Percentiles rank a stretch among this genome's conserved stretches.
phyloP scores from a whole-genome alignment of 805 yeast species.

The Debaryomyces maramus region DNA sequence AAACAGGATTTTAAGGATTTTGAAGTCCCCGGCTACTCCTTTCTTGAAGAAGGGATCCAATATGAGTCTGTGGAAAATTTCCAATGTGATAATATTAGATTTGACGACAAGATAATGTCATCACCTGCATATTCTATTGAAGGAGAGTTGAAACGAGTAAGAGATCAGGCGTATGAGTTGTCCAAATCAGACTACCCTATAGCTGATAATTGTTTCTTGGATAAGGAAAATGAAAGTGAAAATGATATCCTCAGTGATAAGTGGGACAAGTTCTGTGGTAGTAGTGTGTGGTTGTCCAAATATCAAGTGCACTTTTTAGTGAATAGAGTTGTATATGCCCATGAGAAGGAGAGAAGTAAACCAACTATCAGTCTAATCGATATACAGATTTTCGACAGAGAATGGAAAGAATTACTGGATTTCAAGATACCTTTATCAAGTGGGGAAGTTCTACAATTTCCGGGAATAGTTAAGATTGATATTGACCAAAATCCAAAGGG shows the following conservation, averaged over 20 bases:
- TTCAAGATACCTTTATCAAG: slow-evolving; percentile 4
- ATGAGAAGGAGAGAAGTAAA: slow-evolving; percentile 2
- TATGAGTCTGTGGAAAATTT: background rate
- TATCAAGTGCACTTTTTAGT: slow-evolving; percentile 9
- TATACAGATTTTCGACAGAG: slow-evolving; percentile 19
- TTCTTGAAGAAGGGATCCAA: slow-evolving; percentile 2
- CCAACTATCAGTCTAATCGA: slow-evolving; percentile 14
- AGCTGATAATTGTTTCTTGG: slow-evolving; percentile 11
- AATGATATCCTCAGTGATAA: slow-evolving; percentile 9
- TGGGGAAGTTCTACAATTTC: slow-evolving; percentile 8
- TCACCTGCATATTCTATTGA: background rate
- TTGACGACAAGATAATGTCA: background rate
- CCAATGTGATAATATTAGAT: slow-evolving; percentile 1
- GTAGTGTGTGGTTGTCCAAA: slow-evolving; percentile 10
- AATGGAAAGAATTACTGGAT: slow-evolving; percentile 20
- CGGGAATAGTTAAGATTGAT: slow-evolving; percentile 12
- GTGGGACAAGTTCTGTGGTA: slow-evolving; percentile 15
- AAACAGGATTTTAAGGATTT: background rate
- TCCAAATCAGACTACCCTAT: slow-evolving; percentile 7
- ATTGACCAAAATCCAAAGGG: slow-evolving; percentile 7
- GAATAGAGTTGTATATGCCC: slow-evolving; percentile 8
- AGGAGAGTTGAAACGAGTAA: slow-evolving; percentile 8
- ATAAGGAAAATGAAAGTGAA: slow-evolving; percentile 11
- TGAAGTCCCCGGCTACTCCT: slow-evolving; percentile 6
- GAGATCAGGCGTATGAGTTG: slow-evolving; percentile 11